phyloP scores from a whole-genome alignment of 768 basidiomycete genomes.

The Trametes maxima region DNA sequence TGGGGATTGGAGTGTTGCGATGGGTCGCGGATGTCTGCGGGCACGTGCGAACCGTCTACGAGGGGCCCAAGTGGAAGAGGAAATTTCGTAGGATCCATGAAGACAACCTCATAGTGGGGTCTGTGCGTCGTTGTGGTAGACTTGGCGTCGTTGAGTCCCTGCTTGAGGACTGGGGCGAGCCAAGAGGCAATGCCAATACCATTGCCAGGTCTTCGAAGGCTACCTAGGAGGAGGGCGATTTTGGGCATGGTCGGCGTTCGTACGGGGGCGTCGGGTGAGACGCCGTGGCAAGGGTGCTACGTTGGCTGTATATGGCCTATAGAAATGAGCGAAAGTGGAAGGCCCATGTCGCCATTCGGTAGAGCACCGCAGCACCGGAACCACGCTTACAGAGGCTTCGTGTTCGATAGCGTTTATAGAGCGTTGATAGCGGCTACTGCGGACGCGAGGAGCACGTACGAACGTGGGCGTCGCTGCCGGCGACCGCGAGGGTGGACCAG shows the following conservation, averaged over 20 bases:
- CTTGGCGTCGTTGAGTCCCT: slow-evolving; percentile 18
- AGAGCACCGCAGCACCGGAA: not conserved
- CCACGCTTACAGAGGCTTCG: not conserved
- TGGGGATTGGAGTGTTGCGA: slow-evolving; percentile 32
- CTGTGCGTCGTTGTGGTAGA: not conserved
- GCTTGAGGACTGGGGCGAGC: slow-evolving; percentile 23
- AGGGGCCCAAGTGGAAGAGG: slow-evolving; percentile 35
- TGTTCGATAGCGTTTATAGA: not conserved
- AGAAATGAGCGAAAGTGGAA: slow-evolving; percentile 6
- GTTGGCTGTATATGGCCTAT: not conserved
- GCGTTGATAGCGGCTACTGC: not conserved
- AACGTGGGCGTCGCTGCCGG: no score
- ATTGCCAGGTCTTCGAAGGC: slow-evolving; percentile 29
- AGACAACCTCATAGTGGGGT: slow-evolving; percentile 23
- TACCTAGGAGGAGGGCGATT: slow-evolving; percentile 30
- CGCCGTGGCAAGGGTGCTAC: not conserved
- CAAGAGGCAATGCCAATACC: slow-evolving; percentile 29
- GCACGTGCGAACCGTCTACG: slow-evolving; percentile 32
- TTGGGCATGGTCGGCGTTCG: slow-evolving; percentile 17
- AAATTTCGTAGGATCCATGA: slow-evolving; percentile 28
- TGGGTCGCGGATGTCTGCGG: slow-evolving; percentile 29
- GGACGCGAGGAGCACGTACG: no score
- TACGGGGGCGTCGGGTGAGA: not conserved
- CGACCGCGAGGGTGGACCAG: no score
- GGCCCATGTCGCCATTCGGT: slow-evolving; percentile 9